These are phyloP conservation scores for Tylopilus plumbeoviolaceoides DNA, from an alignment of 768 basidiomycete species.

Conservation along the genomic window DNA sequence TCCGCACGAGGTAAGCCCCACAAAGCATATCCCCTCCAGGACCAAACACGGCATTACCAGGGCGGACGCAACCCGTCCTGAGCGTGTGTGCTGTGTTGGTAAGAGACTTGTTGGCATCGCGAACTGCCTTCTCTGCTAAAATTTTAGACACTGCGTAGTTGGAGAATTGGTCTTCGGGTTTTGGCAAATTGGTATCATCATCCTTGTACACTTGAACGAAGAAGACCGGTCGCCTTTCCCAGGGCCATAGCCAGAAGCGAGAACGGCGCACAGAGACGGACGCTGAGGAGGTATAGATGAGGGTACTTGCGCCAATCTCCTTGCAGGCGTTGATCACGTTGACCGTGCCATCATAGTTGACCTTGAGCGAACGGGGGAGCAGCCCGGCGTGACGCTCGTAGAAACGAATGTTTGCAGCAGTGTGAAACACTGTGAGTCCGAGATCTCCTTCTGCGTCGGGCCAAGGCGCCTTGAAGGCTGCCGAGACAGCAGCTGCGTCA, in stretches of 20 bases:
- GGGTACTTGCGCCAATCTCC: slow-evolving; percentile 47
- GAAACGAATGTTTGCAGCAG: slow-evolving; percentile 74
- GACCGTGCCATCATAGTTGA: slow-evolving; percentile 65
- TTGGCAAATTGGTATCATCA: slow-evolving; percentile 50
- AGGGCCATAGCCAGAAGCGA: slow-evolving; percentile 70
- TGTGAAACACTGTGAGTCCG: slow-evolving; percentile 66
- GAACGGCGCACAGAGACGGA: slow-evolving; percentile 55
- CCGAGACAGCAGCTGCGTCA: slow-evolving; percentile 47
- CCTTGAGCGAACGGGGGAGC: slow-evolving; percentile 49
- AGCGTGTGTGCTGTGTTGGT: slow-evolving; percentile 34
- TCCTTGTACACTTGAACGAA: slow-evolving; percentile 66
- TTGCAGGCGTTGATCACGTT: slow-evolving; percentile 62
- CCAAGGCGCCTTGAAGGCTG: slow-evolving; percentile 67
- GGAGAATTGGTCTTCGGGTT: slow-evolving; percentile 58
- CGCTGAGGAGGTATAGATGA: slow-evolving; percentile 74
- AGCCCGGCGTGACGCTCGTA: slow-evolving; percentile 58
- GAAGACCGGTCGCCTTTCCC: slow-evolving; percentile 55
- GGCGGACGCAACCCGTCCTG: slow-evolving; percentile 72
- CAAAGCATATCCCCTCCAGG: slow-evolving; percentile 70
- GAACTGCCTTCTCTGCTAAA: slow-evolving; percentile 49
- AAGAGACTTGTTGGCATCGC: slow-evolving; percentile 37
- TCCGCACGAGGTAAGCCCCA: slow-evolving; percentile 58
- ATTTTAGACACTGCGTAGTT: slow-evolving; percentile 72
- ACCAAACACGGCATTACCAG: slow-evolving; percentile 74
- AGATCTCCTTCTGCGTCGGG: slow-evolving; percentile 30